Base-by-base conservation (phyloP, 352 stramenopile species). In the Phytophthora agathidicida region DNA sequence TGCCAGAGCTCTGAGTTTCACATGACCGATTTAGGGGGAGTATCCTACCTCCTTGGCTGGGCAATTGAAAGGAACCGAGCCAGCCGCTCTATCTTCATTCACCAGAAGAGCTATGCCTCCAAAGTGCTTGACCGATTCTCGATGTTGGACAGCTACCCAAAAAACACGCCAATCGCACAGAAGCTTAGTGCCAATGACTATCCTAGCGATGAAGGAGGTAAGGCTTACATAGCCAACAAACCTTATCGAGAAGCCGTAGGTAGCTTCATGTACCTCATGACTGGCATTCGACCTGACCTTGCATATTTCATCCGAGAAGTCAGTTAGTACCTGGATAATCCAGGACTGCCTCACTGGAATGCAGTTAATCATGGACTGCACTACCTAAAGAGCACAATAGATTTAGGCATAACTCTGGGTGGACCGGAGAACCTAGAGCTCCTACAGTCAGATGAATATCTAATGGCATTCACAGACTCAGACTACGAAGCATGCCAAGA, bases 211-310 rank as follows among this genome's bases (percentile, higher is more conserved):
- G 39, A 47, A 26, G 11, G 6, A 7, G 16, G 0, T 30, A 47
- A 47, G 16, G 24, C n/a, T n/a, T n/a, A n/a, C n/a, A n/a, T n/a
- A n/a, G n/a, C n/a, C n/a, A n/a, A 28, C 2, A 44, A 19, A 2
- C 16, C 27, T 0, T 52, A 52, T 13, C 14, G 30, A 32, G 30
- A 52, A 41, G 44, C 27, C 3, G 44, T 52, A 22, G 44, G 30
- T 16, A 52, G 44, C 19, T 36, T 52, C 26, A 52, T 52, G 44
- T 52, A 52, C 30, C 44, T 52, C 0, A 41, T 52, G 44, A 36
- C 27, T 19, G 44, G 44, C 11, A 50, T 28, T 17, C 2, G 43
- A 0, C 43, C 43, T 20, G 43, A 50, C n/a, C 43, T 50, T 36
- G 22, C 39, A 7, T 47, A n/a, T 10, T 44, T 41, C n/a, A 35